These are phyloP conservation scores for Tephrocybe sp. DNA, from an alignment of 768 basidiomycete species.

Conservation along the genomic window DNA sequence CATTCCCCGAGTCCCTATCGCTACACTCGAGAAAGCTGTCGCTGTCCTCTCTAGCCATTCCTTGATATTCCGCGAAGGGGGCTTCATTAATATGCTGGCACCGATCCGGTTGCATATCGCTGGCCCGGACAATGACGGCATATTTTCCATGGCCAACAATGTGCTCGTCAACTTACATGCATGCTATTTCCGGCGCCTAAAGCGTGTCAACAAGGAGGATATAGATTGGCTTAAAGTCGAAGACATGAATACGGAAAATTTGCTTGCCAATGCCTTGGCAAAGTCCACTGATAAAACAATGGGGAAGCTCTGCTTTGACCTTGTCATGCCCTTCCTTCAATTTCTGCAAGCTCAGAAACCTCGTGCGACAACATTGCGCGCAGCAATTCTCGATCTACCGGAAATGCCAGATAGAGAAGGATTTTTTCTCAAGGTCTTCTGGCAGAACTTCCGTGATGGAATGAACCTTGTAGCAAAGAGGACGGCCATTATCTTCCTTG, in stretches of 20 bases:
- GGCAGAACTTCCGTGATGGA: background rate
- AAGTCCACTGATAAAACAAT: background rate
- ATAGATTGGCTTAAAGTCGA: background rate
- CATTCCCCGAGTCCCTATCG: background rate
- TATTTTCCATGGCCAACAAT: background rate
- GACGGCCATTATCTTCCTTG: background rate
- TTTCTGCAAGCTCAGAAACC: background rate
- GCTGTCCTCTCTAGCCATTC: background rate
- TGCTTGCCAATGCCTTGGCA: background rate
- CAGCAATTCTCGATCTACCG: background rate
- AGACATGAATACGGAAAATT: slow-evolving; percentile 1
- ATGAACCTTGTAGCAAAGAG: background rate
- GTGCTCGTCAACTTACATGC: background rate
- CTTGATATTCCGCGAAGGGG: background rate
- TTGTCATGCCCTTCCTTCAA: background rate
- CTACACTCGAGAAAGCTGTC: background rate
- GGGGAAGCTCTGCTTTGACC: background rate
- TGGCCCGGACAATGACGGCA: background rate
- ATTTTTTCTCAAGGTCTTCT: background rate
- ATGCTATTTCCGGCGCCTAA: background rate
- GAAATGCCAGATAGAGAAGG: background rate
- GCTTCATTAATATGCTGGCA: background rate
- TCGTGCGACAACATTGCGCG: slow-evolving; percentile 1
- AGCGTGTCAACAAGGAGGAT: background rate
- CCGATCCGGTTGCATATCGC: slow-evolving; percentile 4